A percentile compares a stretch with the other conserved stretches of the same genome.
These are phyloP conservation scores for Rhynchospora breviuscula DNA, from an alignment of 176 grass and related monocot genomes.

Conservation along the genomic window DNA sequence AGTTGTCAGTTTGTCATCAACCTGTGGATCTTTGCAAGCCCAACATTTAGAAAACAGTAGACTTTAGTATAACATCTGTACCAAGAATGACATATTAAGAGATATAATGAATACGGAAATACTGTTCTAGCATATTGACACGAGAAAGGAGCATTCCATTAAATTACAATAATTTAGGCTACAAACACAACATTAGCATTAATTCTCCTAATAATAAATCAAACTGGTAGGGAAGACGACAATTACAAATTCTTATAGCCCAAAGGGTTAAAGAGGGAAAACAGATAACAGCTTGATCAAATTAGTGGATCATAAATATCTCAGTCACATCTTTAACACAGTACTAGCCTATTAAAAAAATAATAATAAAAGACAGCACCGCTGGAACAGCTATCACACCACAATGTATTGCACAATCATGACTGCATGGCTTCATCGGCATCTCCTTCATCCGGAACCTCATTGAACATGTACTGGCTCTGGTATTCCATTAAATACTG, in stretches of 20 bases:
- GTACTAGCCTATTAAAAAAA: not conserved
- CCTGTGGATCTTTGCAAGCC: not conserved
- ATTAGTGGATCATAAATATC: conserved; percentile 16
- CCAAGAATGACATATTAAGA: not conserved
- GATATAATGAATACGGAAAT: not conserved
- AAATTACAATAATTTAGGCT: not conserved
- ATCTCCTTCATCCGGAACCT: conserved; percentile 45
- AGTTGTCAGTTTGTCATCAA: no score
- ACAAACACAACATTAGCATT: not conserved
- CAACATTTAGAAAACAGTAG: not conserved
- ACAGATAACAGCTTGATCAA: not conserved
- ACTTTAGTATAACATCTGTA: not conserved
- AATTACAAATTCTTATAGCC: not conserved
- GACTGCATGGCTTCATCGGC: conserved; percentile 55
- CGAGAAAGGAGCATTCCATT: not conserved
- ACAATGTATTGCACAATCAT: not conserved
- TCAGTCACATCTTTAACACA: not conserved
- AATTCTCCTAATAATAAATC: not conserved
- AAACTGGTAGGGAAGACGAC: not conserved
- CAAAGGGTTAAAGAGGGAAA: not conserved
- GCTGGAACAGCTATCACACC: not conserved
- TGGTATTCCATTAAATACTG: conserved; percentile 94
- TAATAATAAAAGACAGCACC: not conserved
- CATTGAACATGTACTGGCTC: conserved; percentile 89
- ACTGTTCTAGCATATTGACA: not conserved